A percentile compares a stretch with the other conserved stretches of the same genome.
Evolutionary conservation across 345 rosid species (phyloP).

Genomic region (Corchorus olitorius): DNA sequence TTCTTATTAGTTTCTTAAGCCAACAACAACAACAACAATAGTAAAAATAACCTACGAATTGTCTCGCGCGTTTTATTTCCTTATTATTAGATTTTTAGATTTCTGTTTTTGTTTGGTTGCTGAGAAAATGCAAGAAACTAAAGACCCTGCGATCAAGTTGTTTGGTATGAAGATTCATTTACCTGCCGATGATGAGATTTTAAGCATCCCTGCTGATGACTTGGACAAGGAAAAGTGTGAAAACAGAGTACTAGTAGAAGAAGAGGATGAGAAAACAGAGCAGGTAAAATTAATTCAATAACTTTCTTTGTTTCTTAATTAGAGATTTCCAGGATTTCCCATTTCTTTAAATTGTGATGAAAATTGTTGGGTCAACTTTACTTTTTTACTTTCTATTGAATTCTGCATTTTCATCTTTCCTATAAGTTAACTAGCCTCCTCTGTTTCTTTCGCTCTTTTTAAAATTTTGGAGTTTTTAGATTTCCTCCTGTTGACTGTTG

Average conservation of each 20-base stretch:
- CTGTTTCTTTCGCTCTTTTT: background rate
- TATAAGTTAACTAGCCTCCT: constrained; percentile 4
- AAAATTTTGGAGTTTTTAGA: background rate
- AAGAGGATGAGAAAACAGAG: constrained; percentile 33
- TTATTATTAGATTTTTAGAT: background rate
- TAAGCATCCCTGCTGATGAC: constrained; percentile 19
- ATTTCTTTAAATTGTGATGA: constrained; percentile 16
- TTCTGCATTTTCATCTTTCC: background rate
- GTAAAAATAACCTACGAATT: background rate
- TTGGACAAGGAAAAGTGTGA: background rate
- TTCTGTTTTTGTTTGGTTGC: background rate
- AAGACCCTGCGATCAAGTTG: constrained; percentile 68
- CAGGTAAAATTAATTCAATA: constrained; percentile 46
- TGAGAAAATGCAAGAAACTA: constrained; percentile 16
- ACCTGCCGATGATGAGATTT: constrained; percentile 32
- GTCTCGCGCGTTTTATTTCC: constrained; percentile 30
- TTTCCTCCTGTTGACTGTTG: too few species aligned
- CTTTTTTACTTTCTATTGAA: constrained; percentile 4
- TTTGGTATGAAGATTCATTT: constrained; percentile 75
- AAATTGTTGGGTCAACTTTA: constrained; percentile 28
- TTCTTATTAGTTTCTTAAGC: background rate
- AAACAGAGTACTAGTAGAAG: background rate
- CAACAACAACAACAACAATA: too few species aligned
- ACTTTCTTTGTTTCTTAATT: background rate
- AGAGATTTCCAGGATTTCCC: constrained; percentile 28